Percentiles rank a stretch among this genome's conserved stretches.
These are phyloP conservation scores for Pharus latifolius DNA, from an alignment of 176 grass and related monocot genomes.

Conservation along the genomic window DNA sequence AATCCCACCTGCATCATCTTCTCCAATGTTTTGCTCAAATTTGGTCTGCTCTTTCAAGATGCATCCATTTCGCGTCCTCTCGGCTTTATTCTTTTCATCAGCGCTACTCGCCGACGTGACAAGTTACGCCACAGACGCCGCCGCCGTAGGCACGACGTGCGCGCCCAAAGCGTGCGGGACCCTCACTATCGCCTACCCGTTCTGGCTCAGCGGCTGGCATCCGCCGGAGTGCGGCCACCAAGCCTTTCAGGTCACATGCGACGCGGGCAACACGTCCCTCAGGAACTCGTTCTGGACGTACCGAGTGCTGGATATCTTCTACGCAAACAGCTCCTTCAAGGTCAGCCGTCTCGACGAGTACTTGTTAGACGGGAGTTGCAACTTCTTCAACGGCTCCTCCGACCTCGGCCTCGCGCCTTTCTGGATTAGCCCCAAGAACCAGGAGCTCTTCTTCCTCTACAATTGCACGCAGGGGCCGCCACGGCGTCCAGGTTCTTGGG, in stretches of 20 bases:
- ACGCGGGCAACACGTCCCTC: not conserved
- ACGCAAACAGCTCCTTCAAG: slow-evolving; percentile 8
- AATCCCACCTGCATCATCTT: not conserved
- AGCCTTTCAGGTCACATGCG: slow-evolving; percentile 3
- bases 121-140: not conserved
- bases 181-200: slow-evolving; percentile 28
- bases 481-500: not conserved
- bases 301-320: slow-evolving; percentile 3
- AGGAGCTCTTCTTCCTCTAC: slow-evolving; percentile 31
- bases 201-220: slow-evolving; percentile 32
- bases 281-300: not conserved
- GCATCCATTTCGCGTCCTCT: not conserved
- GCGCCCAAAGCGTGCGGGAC: slow-evolving; percentile 4
- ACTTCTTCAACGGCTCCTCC: not conserved
- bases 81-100: not conserved
- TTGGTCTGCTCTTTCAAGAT: not conserved
- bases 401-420: slow-evolving; percentile 15
- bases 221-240: slow-evolving; percentile 12
- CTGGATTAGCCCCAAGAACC: slow-evolving; percentile 11
- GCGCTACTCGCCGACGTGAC: not conserved
- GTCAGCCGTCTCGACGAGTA: not conserved
- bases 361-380: not conserved
- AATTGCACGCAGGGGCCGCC: not conserved
- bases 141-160: not conserved
- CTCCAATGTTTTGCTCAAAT: not conserved